Evolutionary conservation across 2,329 filamentous ascomycete genomes (phyloP), one percentile per base, ranked within the genome.

Genomic region (Colletotrichum sp.): DNA sequence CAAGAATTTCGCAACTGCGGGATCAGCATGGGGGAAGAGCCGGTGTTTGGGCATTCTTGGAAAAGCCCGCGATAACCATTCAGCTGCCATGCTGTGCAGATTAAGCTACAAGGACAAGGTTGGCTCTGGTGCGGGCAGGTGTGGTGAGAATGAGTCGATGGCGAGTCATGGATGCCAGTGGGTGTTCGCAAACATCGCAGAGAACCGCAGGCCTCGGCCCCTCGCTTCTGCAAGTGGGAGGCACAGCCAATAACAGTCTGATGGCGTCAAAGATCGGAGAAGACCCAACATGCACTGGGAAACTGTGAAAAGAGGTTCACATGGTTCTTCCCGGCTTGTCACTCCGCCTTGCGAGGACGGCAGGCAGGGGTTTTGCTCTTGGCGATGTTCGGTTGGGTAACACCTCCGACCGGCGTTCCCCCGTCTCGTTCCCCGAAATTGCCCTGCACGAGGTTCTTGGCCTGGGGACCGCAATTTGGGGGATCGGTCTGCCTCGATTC

Each of bases 21-120:
- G 15, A 27, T 25, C 39, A 27, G 10, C 34, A 62, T 66, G 36
- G 66, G 39, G 58, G 25, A 43, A 39, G 18, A 65, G 58, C 66
- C 66, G 66, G 3, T 56, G 66, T 70, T 70, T 64, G 62, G 27
- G 71, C n/a, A 32, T 25, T 65, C 61, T 25, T 60, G 65, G 28
- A 36, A 66, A 28, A n/a, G 66, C 43, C 16, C 27, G 39, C 56
- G 39, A 65, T 58, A 34, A 34, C 56, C 43, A 27, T 60, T 28
- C 43, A 48, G 15, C 32, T 36, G 43, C 16, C 36, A 55, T 34
- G 43, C 52, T 25, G 8, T 25, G 34, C 10, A 66, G 25, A 75
- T 55, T 75, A 55, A 66, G 22, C 18, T 30, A 48, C 72, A 75
- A 32, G 72, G 67, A 71, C 67, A 75, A 52, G 72, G 72, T 71